Evolutionary conservation across 2,329 filamentous ascomycete species (phyloP), one percentile per base, ranked within the genome.

Genomic region (Penicillium thymicola): DNA sequence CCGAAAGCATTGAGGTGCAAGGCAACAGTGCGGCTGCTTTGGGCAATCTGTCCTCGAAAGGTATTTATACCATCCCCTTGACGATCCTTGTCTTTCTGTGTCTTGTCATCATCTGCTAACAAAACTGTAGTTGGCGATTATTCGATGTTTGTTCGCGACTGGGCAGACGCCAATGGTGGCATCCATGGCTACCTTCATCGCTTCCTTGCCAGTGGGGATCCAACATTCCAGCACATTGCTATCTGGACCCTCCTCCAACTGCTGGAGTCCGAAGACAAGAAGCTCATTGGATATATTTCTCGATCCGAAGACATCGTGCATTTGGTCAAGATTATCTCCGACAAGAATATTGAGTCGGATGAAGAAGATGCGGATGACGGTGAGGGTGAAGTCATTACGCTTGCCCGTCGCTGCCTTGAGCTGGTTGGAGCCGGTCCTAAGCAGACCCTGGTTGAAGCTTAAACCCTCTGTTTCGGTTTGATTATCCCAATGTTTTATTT

Each of bases 141-240:
- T 75, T 89, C 90, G 2, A 94, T 97, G 66, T 99, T 99, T 72
- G 88, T 97, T 40, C 88, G 91, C 65, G 90, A 96, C 74, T 99
- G 94, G 94, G 87, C 84, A 18, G 88, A 96, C 67, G 94, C 94
- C 2, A 89, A 91, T 59, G 94, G 92, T 44, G 94, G 94, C 44
- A 96, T 99, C 59, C 92, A 97, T 70, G 94, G 94, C 52, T 99
- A 99, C 71, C 82, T 99, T 36, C 89, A 87, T 67, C 87, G 93
- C 53, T 99, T 99, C 81, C 82, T 99, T 18, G 90, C 89, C 43
- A 97, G 92, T 62, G 93, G 92, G 40, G 94, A 99, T 71, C 87
- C 94, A 0, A 99, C 94, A 0, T 99, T 99, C 81, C 94, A 99
- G 76, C 94, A 99, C 72, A 99, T 99, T 70, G 94, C 94, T 49